Conservation (phyloP, 1,284 basidiomycete species). For the Trichosporon ovoides region DNA sequence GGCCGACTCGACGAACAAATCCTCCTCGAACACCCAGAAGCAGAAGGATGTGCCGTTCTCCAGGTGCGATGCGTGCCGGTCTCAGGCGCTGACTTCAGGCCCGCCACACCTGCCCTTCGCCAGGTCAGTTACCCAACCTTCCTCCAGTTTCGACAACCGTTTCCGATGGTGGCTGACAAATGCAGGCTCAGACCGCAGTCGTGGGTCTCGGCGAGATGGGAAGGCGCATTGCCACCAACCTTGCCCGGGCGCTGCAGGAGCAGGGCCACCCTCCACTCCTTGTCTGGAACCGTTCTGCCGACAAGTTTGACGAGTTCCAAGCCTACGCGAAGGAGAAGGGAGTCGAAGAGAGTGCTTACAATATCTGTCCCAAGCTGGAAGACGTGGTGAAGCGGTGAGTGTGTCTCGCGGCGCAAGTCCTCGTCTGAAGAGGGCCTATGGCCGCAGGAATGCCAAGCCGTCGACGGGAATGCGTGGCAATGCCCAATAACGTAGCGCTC, state of each 20-base stretch:
- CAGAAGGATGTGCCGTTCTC: constrained; percentile 38
- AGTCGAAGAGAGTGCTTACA: constrained; percentile 30
- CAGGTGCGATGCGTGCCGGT: constrained; percentile 22
- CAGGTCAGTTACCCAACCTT: not conserved
- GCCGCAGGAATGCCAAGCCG: too few species aligned
- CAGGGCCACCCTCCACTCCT: constrained; percentile 39
- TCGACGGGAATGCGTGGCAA: not conserved
- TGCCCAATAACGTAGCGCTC: not conserved
- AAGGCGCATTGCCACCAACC: constrained; percentile 45
- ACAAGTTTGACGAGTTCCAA: constrained; percentile 39
- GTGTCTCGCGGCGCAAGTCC: not conserved
- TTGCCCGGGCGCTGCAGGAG: constrained; percentile 32
- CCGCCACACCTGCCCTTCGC: constrained; percentile 31
- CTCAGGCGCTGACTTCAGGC: constrained; percentile 21
- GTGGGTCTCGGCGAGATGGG: constrained; percentile 50
- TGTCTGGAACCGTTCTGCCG: constrained; percentile 45
- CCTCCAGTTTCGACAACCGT: not conserved
- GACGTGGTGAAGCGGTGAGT: constrained; percentile 44
- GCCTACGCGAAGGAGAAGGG: constrained; percentile 30
- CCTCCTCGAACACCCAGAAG: not conserved
- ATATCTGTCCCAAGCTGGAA: constrained; percentile 34
- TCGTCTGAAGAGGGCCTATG: too few species aligned
- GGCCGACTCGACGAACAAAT: not conserved
- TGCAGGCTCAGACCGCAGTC: constrained; percentile 38
- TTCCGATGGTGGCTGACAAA: not conserved